Evolutionary conservation across 2,329 filamentous ascomycete species (phyloP).

Genomic region (Sarocladiaceae sp.): DNA sequence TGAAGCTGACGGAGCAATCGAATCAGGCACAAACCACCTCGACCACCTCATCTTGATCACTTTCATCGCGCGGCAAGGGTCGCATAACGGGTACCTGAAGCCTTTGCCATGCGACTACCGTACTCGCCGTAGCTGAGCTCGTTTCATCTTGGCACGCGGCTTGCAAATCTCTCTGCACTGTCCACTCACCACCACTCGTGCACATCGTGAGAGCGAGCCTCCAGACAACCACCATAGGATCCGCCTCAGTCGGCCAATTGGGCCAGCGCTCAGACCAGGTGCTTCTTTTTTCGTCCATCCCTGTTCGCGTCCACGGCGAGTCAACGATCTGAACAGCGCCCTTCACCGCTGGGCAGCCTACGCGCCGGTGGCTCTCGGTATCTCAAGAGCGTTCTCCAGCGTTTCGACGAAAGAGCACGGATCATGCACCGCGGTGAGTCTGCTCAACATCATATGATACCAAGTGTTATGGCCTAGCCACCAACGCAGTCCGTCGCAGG

Average conservation of each 20-base stretch:
- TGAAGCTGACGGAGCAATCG: neutral
- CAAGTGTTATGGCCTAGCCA: neutral
- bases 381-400: neutral
- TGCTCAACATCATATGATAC: neutral
- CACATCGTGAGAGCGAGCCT: neutral
- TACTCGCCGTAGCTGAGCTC: neutral
- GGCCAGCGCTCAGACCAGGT: neutral
- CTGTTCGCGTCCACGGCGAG: neutral
- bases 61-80: too few relatives aligned
- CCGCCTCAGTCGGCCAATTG: neutral
- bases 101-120: neutral
- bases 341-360: neutral
- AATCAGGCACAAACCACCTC: neutral
- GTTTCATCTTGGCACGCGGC: constrained; percentile 4
- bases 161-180: neutral
- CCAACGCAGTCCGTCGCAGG: neutral
- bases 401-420: constrained; percentile 1
- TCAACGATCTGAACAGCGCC: neutral
- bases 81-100: too few relatives aligned
- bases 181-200: neutral
- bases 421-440: neutral
- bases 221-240: neutral
- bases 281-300: constrained; percentile 7
- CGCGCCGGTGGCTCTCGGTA: neutral
- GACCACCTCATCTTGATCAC: neutral